Evolutionary conservation across 2,329 filamentous ascomycete genomes (phyloP), one percentile per base, ranked within the genome.

Genomic region (Fusarium sarcochroum): DNA sequence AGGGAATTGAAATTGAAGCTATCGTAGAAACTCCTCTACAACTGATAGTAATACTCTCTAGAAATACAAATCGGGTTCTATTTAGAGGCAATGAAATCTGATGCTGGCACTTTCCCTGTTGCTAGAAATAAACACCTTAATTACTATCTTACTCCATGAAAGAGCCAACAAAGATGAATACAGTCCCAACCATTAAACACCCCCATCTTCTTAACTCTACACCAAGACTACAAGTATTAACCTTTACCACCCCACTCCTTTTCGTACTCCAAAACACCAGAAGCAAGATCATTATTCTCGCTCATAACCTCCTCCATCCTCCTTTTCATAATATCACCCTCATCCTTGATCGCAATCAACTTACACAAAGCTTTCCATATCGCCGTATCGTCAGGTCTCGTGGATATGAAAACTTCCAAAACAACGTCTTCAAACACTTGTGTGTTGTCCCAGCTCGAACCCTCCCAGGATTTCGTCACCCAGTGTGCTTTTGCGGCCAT

Each of bases 341-440:
- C 23, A 18, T 56, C 45, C 25, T 59, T 66, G 13, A 17, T 25
- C 1, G 44, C 63, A 9, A 72, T 61, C 41, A 72, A 27, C 20
- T 62, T 49, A n/a, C 59, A 61, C 18, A 72, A 21, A 21, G 59
- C 65, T 5, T 61, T 55, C 20, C 65, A 67, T 17, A 72, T n/a
- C 0, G 61, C 47, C 9, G 21, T 56, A 4, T 67, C 58, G 1
- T 54, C 48, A 10, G 47, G 35, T 6, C 37, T 13, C 1, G 67
- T 58, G 18, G 35, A 50, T 1, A 37, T 25, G 25, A 58, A 70
- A 1, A 71, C 23, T 1, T 68, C 63, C 3, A 68, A 49, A 2
- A 70, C 46, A 2, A 70, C 20, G 0, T 65, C 56, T 9, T 63
- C 58, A 10, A 70, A 70, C 17, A 50, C 55, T 5, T 61, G 40